phyloP scores from a whole-genome alignment of 2,329 filamentous ascomycete genomes.

The Hysterium pulicare region DNA sequence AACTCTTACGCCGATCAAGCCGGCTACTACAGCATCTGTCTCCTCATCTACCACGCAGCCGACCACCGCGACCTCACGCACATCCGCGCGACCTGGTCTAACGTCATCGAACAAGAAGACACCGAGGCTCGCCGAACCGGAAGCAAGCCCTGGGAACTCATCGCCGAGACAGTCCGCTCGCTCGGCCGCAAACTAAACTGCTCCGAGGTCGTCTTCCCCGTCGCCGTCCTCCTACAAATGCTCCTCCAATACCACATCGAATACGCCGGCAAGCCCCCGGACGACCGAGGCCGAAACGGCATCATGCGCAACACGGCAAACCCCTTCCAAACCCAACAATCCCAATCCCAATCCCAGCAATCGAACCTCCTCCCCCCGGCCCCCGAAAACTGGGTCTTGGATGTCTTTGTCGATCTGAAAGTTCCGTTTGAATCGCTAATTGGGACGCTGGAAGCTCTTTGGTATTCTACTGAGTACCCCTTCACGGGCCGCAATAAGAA shows the following conservation, averaged over 20 bases:
- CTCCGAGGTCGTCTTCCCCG: conserved; percentile 55
- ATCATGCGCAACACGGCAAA: not conserved
- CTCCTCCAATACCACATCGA: conserved; percentile 44
- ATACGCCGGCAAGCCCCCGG: conserved; percentile 36
- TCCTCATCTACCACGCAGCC: conserved; percentile 87
- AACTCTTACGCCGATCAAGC: conserved; percentile 88
- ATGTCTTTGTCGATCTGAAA: conserved; percentile 62
- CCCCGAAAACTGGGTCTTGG: conserved; percentile 58
- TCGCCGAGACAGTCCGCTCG: conserved; percentile 59
- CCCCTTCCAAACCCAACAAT: not conserved
- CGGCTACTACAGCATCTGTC: conserved; percentile 87
- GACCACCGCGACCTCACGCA: conserved; percentile 86
- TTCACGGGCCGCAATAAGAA: conserved; percentile 58
- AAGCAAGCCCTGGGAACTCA: conserved; percentile 64
- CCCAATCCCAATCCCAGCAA: not conserved
- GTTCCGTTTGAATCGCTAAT: conserved; percentile 61
- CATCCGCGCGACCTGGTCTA: conserved; percentile 80
- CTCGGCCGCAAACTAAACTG: conserved; percentile 55
- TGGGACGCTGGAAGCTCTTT: conserved; percentile 61
- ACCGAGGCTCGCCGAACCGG: conserved; percentile 48
- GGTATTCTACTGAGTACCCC: conserved; percentile 64
- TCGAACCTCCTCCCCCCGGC: conserved; percentile 26
- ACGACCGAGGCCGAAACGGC: conserved; percentile 1
- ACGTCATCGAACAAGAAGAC: conserved; percentile 67
- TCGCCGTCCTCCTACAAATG: conserved; percentile 39